Percentiles rank a stretch among this genome's conserved stretches.
Evolutionary conservation across 1,284 basidiomycete genomes (phyloP).

Genomic region (Leccinum fuscescens): DNA sequence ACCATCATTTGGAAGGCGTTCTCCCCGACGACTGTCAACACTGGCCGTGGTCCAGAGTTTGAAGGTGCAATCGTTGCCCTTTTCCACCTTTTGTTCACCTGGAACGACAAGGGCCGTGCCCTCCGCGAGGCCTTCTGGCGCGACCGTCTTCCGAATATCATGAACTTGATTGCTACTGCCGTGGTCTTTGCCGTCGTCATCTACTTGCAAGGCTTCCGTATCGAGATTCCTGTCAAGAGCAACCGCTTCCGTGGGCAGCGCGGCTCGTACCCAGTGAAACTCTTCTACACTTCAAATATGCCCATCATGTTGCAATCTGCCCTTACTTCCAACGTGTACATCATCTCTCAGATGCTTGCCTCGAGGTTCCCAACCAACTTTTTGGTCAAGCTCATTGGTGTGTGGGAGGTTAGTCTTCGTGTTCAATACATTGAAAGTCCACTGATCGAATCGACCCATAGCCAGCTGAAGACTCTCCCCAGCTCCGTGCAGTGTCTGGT

Average conservation of each 20-base stretch:
- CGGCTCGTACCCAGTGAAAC: slow-evolving; percentile 94
- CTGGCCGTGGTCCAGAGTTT: slow-evolving; percentile 96
- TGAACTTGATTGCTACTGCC: slow-evolving; percentile 94
- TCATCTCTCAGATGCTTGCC: slow-evolving; percentile 94
- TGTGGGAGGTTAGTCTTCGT: slow-evolving; percentile 83
- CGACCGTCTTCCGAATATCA: slow-evolving; percentile 94
- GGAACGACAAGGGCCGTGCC: slow-evolving; percentile 97
- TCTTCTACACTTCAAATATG: slow-evolving; percentile 99
- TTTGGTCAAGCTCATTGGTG: slow-evolving; percentile 86
- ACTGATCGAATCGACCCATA: slow-evolving; percentile 30
- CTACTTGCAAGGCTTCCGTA: slow-evolving; percentile 98
- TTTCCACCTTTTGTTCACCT: slow-evolving; percentile 97
- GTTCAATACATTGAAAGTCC: neutral
- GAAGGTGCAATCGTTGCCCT: slow-evolving; percentile 95
- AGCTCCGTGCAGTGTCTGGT: slow-evolving; percentile 89
- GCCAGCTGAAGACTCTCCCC: slow-evolving; percentile 91
- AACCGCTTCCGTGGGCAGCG: slow-evolving; percentile 95
- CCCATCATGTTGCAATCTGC: slow-evolving; percentile 99
- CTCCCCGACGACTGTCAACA: slow-evolving; percentile 97
- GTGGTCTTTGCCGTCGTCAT: slow-evolving; percentile 94
- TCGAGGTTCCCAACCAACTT: slow-evolving; percentile 90
- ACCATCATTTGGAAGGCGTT: slow-evolving; percentile 99
- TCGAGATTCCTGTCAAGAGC: slow-evolving; percentile 98
- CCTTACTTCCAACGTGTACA: slow-evolving; percentile 92
- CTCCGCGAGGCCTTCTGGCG: slow-evolving; percentile 98